These are phyloP conservation scores for Lactifluus hygrophoroides DNA, from an alignment of 768 basidiomycete species.

Conservation along the genomic window DNA sequence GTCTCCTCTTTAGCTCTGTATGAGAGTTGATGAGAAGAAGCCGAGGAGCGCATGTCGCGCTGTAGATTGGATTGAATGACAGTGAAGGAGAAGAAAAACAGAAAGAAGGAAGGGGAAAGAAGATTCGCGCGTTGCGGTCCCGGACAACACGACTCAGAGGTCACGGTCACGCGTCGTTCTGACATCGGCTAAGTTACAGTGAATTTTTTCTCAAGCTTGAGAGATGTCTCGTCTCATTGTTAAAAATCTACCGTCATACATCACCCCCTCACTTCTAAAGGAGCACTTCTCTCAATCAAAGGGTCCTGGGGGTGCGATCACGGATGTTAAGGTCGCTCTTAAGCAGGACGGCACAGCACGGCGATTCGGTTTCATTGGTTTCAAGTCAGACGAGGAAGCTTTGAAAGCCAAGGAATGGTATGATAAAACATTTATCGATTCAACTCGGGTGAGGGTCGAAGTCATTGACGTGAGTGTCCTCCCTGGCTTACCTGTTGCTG, in stretches of 20 bases:
- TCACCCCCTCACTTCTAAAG: slow-evolving; percentile 54
- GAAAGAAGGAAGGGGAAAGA: neutral
- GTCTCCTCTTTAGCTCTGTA: slow-evolving; percentile 5
- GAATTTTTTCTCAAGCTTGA: no score
- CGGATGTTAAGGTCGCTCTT: slow-evolving; percentile 76
- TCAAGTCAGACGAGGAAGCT: slow-evolving; percentile 73
- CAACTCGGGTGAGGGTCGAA: slow-evolving; percentile 64
- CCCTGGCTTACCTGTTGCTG: neutral
- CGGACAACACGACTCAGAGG: no score
- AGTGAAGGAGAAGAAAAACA: neutral
- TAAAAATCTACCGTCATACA: slow-evolving; percentile 68
- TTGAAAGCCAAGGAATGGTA: slow-evolving; percentile 71
- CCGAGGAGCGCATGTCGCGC: slow-evolving; percentile 5
- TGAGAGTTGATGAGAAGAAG: slow-evolving; percentile 10
- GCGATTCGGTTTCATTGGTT: slow-evolving; percentile 90
- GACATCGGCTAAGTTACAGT: no score
- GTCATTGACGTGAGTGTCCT: slow-evolving; percentile 59
- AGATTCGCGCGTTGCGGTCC: no score
- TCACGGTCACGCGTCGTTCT: slow-evolving; percentile 5
- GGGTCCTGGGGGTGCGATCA: slow-evolving; percentile 61
- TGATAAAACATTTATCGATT: slow-evolving; percentile 75
- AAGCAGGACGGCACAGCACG: slow-evolving; percentile 74
- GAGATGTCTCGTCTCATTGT: slow-evolving; percentile 86
- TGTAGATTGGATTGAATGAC: neutral
- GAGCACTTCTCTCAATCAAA: slow-evolving; percentile 55